phyloP scores from a whole-genome alignment of 2,329 filamentous ascomycete genomes.

The Bipolaris cookei region DNA sequence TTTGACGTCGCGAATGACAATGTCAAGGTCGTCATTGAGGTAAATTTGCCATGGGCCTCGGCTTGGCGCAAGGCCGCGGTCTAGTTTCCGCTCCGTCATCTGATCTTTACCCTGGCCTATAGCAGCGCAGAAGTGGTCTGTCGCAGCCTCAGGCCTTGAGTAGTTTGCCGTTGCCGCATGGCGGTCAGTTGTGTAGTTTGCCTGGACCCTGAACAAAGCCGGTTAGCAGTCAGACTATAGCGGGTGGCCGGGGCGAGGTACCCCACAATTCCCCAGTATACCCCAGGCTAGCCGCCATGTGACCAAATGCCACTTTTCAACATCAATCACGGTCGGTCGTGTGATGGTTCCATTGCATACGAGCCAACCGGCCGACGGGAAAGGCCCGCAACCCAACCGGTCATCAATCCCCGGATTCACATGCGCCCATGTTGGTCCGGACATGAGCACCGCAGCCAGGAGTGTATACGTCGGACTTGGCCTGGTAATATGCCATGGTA shows the following conservation, averaged over 20 bases:
- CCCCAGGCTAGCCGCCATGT: neutral
- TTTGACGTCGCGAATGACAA: neutral
- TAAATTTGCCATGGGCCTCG: neutral
- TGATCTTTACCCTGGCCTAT: conserved; percentile 13
- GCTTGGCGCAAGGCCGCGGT: neutral
- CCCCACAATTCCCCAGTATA: neutral
- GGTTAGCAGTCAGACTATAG: neutral
- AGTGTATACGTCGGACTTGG: neutral
- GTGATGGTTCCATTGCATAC: neutral
- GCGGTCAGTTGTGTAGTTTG: neutral
- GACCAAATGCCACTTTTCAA: neutral
- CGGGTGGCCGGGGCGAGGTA: neutral
- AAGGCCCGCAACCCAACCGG: neutral
- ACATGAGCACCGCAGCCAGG: neutral
- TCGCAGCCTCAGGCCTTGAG: neutral
- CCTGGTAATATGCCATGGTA: neutral
- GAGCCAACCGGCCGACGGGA: neutral
- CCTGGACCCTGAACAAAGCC: neutral
- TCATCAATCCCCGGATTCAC: neutral
- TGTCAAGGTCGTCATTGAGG: conserved; percentile 9
- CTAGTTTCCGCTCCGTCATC: conserved; percentile 1
- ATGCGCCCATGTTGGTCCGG: neutral
- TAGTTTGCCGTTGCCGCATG: conserved; percentile 1
- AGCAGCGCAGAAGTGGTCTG: neutral
- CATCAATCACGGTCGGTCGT: neutral